Evolutionary conservation across 768 basidiomycete species (phyloP).

Genomic region (Coprinellus micaceus): DNA sequence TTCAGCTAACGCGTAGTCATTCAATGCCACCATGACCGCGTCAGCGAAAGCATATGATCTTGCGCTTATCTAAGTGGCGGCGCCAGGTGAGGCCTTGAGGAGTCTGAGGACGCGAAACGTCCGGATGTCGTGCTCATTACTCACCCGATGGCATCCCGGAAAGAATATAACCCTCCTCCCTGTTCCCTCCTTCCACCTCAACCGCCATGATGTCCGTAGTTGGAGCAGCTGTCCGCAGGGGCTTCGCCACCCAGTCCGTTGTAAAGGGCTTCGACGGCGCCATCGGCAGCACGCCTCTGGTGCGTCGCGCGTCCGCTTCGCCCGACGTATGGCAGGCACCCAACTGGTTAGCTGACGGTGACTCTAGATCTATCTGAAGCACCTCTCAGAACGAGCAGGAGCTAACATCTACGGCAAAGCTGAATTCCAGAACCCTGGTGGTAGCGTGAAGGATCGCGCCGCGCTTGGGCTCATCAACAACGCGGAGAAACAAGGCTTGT

Average conservation of each 20-base stretch:
- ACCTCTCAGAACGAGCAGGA: slow-evolving; percentile 78
- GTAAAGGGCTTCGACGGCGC: slow-evolving; percentile 83
- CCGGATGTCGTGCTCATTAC: slow-evolving; percentile 38
- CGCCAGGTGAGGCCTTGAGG: slow-evolving; percentile 21
- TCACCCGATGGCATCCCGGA: slow-evolving; percentile 5
- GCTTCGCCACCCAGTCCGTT: slow-evolving; percentile 37
- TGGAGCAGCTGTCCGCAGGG: slow-evolving; percentile 26
- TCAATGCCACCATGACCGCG: background rate
- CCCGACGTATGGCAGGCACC: background rate
- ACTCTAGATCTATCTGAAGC: slow-evolving; percentile 74
- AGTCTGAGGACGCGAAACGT: slow-evolving; percentile 13
- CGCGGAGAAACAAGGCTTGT: slow-evolving; percentile 83
- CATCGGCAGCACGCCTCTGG: slow-evolving; percentile 91
- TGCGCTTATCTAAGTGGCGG: slow-evolving; percentile 1
- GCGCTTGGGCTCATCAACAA: slow-evolving; percentile 84
- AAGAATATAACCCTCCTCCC: background rate
- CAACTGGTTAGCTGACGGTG: background rate
- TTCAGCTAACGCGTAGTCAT: background rate
- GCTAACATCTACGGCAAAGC: slow-evolving; percentile 90
- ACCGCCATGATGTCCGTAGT: slow-evolving; percentile 32
- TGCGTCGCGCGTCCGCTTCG: slow-evolving; percentile 32
- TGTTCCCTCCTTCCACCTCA: slow-evolving; percentile 14
- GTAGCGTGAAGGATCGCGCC: slow-evolving; percentile 96
- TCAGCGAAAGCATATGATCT: background rate
- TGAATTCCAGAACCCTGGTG: slow-evolving; percentile 97